Base-by-base conservation (phyloP, 2,329 filamentous ascomycete species). In the Neonectria faginata region DNA sequence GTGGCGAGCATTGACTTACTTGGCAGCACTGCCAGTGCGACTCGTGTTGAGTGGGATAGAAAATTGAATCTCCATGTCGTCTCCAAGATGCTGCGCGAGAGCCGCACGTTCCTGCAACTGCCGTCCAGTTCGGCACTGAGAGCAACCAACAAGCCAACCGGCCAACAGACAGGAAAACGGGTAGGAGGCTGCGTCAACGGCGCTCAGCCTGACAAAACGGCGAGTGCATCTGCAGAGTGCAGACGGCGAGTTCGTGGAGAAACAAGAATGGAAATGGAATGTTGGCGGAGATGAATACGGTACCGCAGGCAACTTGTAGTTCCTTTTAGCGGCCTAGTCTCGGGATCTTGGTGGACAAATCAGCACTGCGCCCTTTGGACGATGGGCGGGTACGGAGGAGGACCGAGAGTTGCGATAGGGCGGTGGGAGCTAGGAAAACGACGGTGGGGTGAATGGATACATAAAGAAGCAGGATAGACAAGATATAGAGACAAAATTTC, bases 11-110 rank as follows among this genome's bases (percentile, higher is more conserved):
- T 14, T 12, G n/a, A 70, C 75, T 75, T 65, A 78, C 76, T 60
- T 65, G 56, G 68, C 54, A 51, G 60, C 63, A 56, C 45, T 69
- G 48, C 64, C 71, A 33, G 61, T 68, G 51, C 67, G 69, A 48
- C 61, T 62, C 48, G 53, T 27, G 44, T 69, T 72, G 14, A 78
- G 65, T 16, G 77, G 71, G 39, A 79, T 63, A n/a, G 76, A 76
- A 68, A 80, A 80, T 53, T 80, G 78, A 57, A 80, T 78, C 73
- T 80, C 78, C 78, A 80, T 80, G 53, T 39, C 36, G 60, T 52
- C 50, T 50, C 42, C 12, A 33, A 41, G 45, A 57, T 16, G 29
- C 44, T 56, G 61, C 44, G 27, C 14, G 31, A n/a, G 56, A 56
- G 14, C 61, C 59, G 56, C 60, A 64, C 61, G 61, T 48, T 56